Evolutionary conservation across 2,329 filamentous ascomycete genomes (phyloP), one percentile per base, ranked within the genome.

Genomic region (Rhynchosporium secalis): DNA sequence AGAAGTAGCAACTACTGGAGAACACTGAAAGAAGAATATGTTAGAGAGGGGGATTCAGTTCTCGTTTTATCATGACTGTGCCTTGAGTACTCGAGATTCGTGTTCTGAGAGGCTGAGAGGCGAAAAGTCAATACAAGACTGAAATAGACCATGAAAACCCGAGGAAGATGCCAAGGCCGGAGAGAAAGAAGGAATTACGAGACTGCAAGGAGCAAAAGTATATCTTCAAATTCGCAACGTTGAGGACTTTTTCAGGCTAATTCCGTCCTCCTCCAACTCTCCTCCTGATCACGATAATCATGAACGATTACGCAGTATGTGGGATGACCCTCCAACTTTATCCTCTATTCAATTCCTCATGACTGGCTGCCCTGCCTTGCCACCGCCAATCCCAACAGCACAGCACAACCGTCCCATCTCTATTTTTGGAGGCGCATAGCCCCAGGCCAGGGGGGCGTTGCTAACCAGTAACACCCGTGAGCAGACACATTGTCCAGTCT

Each of bases 351-450:
- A 7, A 10, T 52, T 33, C 33, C 29, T 9, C 20, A 12, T 52
- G 49, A 52, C 15, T 52, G 49, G 49, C 33, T 33, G 38, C 49
- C 38, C 26, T 52, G 15, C 48, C 48, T 26, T 51, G 48, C 48
- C 28, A 49, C 48, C 15, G 3, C 15, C 28, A 33, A 36, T 9
- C 6, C 49, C 48, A 15, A 20, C 20, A 6, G 48, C 31, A 31
- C 41, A 4, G 13, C 41, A 43, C 20, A 51, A 26, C 49, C 31
- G 31, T 38, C 31, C 49, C 49, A 52, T 52, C 49, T 33, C 56
- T 58, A 58, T 29, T 51, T 49, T 49, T 46, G 46, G 56, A 36
- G 31, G 33, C 56, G 43, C 56, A 58, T 45, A 45, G 45, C 56
- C 56, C 56, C 40, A 20, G 38, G 29, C 20, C 8, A 56, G 28